Percentiles rank a stretch among this genome's conserved stretches.
Evolutionary conservation across 2,329 filamentous ascomycete genomes (phyloP).

Genomic region (Xylariaceae sp.): DNA sequence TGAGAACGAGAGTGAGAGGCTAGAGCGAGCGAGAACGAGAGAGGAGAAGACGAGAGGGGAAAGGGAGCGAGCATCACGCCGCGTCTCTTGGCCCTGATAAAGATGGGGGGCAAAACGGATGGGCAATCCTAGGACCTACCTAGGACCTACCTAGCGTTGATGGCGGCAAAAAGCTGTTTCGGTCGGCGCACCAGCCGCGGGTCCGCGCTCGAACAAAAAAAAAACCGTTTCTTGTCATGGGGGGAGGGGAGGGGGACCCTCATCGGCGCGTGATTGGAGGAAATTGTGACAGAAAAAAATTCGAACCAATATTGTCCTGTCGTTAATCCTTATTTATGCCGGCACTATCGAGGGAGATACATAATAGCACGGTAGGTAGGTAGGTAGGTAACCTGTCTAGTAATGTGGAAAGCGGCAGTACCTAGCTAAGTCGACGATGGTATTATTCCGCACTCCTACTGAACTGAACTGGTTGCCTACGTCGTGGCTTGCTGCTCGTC

Average conservation of each 20-base stretch:
- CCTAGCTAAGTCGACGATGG: not conserved
- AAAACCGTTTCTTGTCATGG: constrained; percentile 19
- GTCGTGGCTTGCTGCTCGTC: not conserved
- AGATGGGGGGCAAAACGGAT: not conserved
- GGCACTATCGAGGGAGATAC: constrained; percentile 28
- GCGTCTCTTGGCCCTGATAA: constrained; percentile 6
- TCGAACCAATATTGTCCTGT: constrained; percentile 23
- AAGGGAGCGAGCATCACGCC: constrained; percentile 8
- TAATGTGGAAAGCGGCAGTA: too few relatives aligned
- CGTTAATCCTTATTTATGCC: constrained; percentile 19
- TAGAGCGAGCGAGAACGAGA: not conserved
- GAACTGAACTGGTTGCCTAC: too few relatives aligned
- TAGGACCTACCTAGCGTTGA: not conserved
- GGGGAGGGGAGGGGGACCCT: not conserved
- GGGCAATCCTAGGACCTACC: too few relatives aligned
- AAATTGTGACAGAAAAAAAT: constrained; percentile 23
- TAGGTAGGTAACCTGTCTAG: not conserved
- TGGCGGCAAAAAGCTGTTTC: constrained; percentile 9
- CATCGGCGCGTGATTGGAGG: constrained; percentile 24
- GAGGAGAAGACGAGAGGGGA: not conserved
- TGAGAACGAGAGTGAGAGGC: too few relatives aligned
- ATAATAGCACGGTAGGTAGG: not conserved
- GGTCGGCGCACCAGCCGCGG: constrained; percentile 25
- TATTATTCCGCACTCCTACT: not conserved
- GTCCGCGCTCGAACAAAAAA: constrained; percentile 10